Conservation (phyloP, 306 rosid species). For the Leucaena leucocephala region DNA sequence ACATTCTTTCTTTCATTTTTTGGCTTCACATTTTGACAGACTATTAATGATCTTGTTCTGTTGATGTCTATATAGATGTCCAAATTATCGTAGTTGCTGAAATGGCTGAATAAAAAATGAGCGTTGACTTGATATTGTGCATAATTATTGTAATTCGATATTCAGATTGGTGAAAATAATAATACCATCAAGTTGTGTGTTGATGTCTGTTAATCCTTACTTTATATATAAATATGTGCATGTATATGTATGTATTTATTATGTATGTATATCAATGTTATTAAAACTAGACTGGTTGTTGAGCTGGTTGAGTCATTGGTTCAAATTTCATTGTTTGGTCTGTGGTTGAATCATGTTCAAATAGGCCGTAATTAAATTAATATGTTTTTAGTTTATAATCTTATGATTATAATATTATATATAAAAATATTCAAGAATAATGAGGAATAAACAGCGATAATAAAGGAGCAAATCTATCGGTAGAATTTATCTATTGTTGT, state of each 20-base stretch:
- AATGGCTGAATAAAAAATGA: background rate
- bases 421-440: too few species aligned
- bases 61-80: slow-evolving; percentile 3
- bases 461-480: too few species aligned
- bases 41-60: slow-evolving; percentile 23
- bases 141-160: background rate
- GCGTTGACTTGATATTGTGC: background rate
- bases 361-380: too few species aligned
- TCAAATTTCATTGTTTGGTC: too few species aligned
- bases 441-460: too few species aligned
- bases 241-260: background rate
- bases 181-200: background rate
- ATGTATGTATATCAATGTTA: too few species aligned
- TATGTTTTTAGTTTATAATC: too few species aligned
- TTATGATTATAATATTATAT: too few species aligned
- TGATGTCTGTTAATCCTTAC: slow-evolving; percentile 10
- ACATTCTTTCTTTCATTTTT: background rate
- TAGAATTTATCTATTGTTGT: too few species aligned
- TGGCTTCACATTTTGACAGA: slow-evolving; percentile 23
- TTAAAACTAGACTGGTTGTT: too few species aligned
- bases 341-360: too few species aligned
- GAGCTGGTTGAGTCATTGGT: too few species aligned
- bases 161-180: background rate
- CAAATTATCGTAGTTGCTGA: background rate
- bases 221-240: background rate